Percentiles rank a stretch among this genome's conserved stretches.
Conservation (phyloP, 805 yeast species). For the Saccharomycopsis schoenii region DNA sequence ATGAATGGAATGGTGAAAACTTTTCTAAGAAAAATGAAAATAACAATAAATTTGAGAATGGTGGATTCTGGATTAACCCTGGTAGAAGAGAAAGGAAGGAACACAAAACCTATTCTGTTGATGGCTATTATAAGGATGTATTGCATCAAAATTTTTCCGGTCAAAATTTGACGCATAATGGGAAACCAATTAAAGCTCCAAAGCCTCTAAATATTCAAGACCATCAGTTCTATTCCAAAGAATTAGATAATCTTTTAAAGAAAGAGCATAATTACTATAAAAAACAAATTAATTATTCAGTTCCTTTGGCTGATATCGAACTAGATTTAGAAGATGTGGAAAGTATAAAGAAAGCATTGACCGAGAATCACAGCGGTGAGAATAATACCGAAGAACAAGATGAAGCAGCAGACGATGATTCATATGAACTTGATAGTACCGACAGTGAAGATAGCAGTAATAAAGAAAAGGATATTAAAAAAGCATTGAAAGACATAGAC, state of each 20-base stretch:
- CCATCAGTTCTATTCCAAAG: constrained; percentile 61
- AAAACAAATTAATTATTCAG: constrained; percentile 48
- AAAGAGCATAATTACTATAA: constrained; percentile 59
- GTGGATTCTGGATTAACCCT: constrained; percentile 62
- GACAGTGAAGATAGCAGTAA: not conserved
- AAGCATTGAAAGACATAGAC: constrained; percentile 3
- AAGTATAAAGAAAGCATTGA: constrained; percentile 18
- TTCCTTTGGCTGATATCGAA: constrained; percentile 51
- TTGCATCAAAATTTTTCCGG: constrained; percentile 24
- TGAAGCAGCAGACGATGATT: constrained; percentile 4
- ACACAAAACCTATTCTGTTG: constrained; percentile 59
- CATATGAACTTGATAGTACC: constrained; percentile 1
- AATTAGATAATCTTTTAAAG: constrained; percentile 41
- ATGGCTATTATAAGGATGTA: constrained; percentile 67
- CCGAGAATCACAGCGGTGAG: constrained; percentile 13
- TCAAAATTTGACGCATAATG: constrained; percentile 19
- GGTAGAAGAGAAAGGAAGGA: constrained; percentile 68
- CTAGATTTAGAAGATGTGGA: constrained; percentile 34
- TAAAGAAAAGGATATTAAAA: constrained; percentile 19
- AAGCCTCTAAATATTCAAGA: constrained; percentile 56
- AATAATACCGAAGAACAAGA: constrained; percentile 16
- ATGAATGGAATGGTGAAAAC: constrained; percentile 93
- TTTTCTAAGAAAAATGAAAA: constrained; percentile 29
- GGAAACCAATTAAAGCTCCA: constrained; percentile 46
- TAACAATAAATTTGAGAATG: constrained; percentile 26